Percentiles rank a stretch among this genome's conserved stretches.
Evolutionary conservation across 108 stramenopile species (phyloP).

Genomic region (Cyclotella choctawhatcheeana): DNA sequence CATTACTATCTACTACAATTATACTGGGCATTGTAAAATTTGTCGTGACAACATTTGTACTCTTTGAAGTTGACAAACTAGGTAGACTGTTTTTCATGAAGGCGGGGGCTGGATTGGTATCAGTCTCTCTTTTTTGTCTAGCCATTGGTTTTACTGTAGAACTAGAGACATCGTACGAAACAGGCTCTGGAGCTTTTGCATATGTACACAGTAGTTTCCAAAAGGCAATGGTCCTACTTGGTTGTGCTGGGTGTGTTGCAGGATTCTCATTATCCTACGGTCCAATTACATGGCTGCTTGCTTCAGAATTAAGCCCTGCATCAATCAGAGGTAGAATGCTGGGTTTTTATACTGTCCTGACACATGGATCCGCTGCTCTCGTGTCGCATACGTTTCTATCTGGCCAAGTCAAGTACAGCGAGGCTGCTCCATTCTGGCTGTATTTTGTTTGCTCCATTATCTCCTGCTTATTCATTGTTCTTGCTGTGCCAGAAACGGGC

Average conservation of each 20-base stretch:
- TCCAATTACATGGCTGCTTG: conserved; percentile 63
- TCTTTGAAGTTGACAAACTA: conserved; percentile 56
- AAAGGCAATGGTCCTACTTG: conserved; percentile 41
- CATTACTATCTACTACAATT: conserved; percentile 54
- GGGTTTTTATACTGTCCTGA: conserved; percentile 49
- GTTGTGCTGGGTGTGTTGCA: conserved; percentile 51
- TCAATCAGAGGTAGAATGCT: conserved; percentile 61
- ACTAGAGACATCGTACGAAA: conserved; percentile 10
- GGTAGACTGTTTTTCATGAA: conserved; percentile 59
- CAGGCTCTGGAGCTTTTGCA: conserved; percentile 18
- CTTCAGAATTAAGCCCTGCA: conserved; percentile 57
- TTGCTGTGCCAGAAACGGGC: conserved; percentile 55
- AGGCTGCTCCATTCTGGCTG: conserved; percentile 46
- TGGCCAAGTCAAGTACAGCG: conserved; percentile 44
- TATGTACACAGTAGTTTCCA: conserved; percentile 42
- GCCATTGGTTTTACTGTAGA: conserved; percentile 42
- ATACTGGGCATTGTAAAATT: conserved; percentile 63
- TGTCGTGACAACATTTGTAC: conserved; percentile 49
- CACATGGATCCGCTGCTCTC: conserved; percentile 47
- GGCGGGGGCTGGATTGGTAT: conserved; percentile 50
- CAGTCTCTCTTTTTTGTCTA: conserved; percentile 43
- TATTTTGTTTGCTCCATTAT: conserved; percentile 44
- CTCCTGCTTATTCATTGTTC: conserved; percentile 31
- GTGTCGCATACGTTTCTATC: conserved; percentile 54
- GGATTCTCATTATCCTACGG: conserved; percentile 64